Conservation (phyloP, 2,329 filamentous ascomycete genomes). For the Dothistroma septosporum region DNA sequence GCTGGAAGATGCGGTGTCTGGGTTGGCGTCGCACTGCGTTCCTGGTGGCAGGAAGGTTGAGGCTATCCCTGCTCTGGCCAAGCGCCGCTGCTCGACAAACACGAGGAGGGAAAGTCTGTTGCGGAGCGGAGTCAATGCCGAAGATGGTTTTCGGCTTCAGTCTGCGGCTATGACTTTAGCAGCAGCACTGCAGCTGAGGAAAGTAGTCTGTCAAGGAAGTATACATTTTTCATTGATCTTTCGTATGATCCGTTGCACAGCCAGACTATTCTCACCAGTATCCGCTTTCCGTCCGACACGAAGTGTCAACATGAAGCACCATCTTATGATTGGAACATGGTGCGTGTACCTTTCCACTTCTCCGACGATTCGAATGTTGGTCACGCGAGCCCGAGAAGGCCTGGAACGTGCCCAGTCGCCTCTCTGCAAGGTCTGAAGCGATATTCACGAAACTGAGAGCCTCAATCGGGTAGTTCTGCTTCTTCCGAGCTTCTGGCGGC, state of each 20-base stretch:
- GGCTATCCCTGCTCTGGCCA: background rate
- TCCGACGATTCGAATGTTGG: background rate
- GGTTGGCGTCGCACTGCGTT: background rate
- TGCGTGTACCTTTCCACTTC: constrained; percentile 15
- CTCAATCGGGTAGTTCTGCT: constrained; percentile 1
- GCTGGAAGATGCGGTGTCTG: constrained; percentile 1
- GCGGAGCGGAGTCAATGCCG: background rate
- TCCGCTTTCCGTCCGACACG: constrained; percentile 9
- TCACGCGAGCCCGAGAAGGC: background rate
- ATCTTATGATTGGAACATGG: constrained; percentile 91
- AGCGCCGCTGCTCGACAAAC: background rate
- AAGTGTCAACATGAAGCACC: constrained; percentile 65
- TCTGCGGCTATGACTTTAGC: constrained; percentile 11
- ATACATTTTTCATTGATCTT: background rate
- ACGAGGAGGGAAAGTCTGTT: background rate
- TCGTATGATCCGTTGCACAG: background rate
- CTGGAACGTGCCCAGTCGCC: background rate
- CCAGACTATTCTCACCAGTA: background rate
- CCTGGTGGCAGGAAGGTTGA: constrained; percentile 3
- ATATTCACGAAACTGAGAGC: background rate
- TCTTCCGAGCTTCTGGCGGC: constrained; percentile 3
- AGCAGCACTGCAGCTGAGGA: background rate
- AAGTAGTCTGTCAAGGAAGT: constrained; percentile 1
- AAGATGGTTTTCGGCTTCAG: constrained; percentile 13
- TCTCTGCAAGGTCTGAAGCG: background rate